Conservation (phyloP, 140 eudicot species). For the Anethum foeniculum region DNA sequence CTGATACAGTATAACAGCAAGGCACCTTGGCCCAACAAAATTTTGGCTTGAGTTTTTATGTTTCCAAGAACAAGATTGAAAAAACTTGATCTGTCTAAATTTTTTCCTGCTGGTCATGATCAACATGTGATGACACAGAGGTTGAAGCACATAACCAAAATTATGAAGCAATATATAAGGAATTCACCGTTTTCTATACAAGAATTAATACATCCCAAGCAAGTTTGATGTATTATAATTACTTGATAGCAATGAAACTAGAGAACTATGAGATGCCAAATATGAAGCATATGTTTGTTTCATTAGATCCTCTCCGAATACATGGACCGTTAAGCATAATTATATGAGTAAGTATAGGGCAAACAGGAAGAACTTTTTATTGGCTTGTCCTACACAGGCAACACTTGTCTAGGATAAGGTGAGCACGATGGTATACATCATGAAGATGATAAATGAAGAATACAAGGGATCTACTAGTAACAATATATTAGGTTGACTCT, state of each 20-base stretch:
- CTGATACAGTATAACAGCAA: neutral
- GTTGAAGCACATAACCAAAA: neutral
- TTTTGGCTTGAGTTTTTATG: neutral
- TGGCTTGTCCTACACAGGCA: neutral
- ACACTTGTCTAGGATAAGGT: neutral
- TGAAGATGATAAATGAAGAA: neutral
- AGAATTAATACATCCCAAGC: too few relatives aligned
- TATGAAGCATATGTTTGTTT: too few relatives aligned
- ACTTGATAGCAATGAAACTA: too few relatives aligned
- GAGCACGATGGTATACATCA: neutral
- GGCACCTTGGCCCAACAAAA: neutral
- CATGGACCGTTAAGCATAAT: neutral
- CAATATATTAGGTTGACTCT: too few relatives aligned
- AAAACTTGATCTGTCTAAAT: constrained; percentile 7
- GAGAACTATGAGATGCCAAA: too few relatives aligned
- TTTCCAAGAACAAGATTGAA: neutral
- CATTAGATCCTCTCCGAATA: too few relatives aligned
- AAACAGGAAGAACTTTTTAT: neutral
- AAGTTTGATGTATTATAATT: too few relatives aligned
- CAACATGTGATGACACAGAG: neutral
- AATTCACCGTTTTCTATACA: too few relatives aligned
- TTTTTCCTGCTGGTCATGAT: neutral
- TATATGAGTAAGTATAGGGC: too few relatives aligned
- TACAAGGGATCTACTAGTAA: neutral
- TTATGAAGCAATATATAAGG: too few relatives aligned